Conservation (phyloP, 2,329 filamentous ascomycete species). For the Microascus cirrosus region DNA sequence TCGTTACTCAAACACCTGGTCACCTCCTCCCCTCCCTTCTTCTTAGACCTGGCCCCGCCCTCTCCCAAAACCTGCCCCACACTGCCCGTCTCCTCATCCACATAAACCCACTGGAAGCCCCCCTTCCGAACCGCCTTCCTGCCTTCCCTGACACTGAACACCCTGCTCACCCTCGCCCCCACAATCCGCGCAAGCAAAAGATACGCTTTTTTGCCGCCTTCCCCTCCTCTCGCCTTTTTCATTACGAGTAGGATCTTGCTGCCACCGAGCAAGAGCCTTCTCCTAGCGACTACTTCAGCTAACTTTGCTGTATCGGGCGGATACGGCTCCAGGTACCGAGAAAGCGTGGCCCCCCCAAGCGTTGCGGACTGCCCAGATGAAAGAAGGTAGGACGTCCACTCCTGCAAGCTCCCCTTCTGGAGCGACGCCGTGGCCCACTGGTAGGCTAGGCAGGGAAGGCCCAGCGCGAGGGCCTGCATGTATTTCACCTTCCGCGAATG, state of each 20-base stretch:
- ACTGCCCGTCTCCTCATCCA: slow-evolving; percentile 53
- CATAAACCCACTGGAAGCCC: slow-evolving; percentile 68
- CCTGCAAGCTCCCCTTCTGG: slow-evolving; percentile 45
- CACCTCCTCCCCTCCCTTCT: slow-evolving; percentile 14
- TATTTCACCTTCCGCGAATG: slow-evolving; percentile 85
- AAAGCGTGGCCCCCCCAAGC: slow-evolving; percentile 66
- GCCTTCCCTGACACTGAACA: slow-evolving; percentile 55
- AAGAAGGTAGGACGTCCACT: slow-evolving; percentile 74
- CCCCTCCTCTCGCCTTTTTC: slow-evolving; percentile 47
- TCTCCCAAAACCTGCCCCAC: slow-evolving; percentile 34
- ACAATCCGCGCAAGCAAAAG: slow-evolving; percentile 71
- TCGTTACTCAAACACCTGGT: slow-evolving; percentile 70
- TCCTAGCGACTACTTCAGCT: slow-evolving; percentile 39
- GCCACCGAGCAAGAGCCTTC: slow-evolving; percentile 53
- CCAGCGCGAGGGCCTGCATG: slow-evolving; percentile 85
- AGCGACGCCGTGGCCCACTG: slow-evolving; percentile 74
- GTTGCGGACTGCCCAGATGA: slow-evolving; percentile 72
- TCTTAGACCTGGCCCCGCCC: slow-evolving; percentile 8
- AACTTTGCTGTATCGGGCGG: slow-evolving; percentile 50
- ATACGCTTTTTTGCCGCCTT: slow-evolving; percentile 58
- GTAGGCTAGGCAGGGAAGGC: slow-evolving; percentile 72
- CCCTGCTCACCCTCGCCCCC: slow-evolving; percentile 60
- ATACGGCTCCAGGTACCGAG: slow-evolving; percentile 55
- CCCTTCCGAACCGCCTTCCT: slow-evolving; percentile 39
- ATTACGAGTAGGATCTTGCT: slow-evolving; percentile 64